Base-by-base conservation (phyloP, 1,284 basidiomycete species). In the Phaffia rhodozyma region DNA sequence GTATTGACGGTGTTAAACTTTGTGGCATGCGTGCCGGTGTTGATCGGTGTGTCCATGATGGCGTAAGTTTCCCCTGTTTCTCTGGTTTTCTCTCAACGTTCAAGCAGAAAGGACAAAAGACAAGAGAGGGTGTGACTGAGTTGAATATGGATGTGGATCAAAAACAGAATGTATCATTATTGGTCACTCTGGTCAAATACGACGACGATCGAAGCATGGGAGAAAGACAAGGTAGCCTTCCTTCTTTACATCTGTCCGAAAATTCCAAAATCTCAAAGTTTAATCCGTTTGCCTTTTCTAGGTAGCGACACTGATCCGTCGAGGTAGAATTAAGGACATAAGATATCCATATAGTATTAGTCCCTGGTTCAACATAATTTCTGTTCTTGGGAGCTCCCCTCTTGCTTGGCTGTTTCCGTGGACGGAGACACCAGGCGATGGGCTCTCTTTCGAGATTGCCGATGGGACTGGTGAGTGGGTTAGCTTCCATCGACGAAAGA, bases 161-260 rank as follows among this genome's bases (percentile, higher is more conserved):
- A 25, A 13, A 11, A 5, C 55, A 63, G 61, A 1, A 65, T 92
- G 32, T 98, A 94, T 72, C 96, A 98, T 70, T 84, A 93, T 68
- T 89, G 86, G 73, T 82, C 84, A 58, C 75, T 94, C n/a, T 70
- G 81, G 16, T 81, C 81, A 25, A 98, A 98, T 73, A 86, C 86
- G 16, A 98, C 94, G 0, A 97, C 94, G 0, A 96, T 98, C 64
- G 94, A 98, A 77, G 85, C 88, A 0, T 96, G 91, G 89, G 96
- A 98, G 74, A 97, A 97, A 77, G 92, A 98, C 72, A 91, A 89
- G 74, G 62, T 61, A 2, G 34, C 32, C 16, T 43, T 43, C 2
- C 38, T 16, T 43, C 13, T 11, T 16, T 1, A 34, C 3, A 20
- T 6, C 2, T 34, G 29, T 18, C 30, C 0, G 18, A 13, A 53